Base-by-base conservation (phyloP, 2,329 filamentous ascomycete species). In the Seiridium unicorne region DNA sequence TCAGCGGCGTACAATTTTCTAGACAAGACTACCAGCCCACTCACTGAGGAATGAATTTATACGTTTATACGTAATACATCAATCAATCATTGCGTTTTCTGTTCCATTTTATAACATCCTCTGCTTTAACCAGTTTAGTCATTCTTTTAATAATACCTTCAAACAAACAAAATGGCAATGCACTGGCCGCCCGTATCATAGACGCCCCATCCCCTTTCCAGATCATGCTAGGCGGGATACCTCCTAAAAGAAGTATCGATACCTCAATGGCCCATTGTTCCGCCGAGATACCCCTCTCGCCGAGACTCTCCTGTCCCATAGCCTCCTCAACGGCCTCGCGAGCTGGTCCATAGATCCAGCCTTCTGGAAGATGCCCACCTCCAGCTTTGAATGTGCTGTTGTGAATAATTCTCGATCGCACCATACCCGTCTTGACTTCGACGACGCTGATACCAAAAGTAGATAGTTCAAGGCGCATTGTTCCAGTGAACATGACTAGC, bases 401-500 rank as follows among this genome's bases (percentile, higher is more conserved):
- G 3, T 40, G 8, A 38, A 58, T 53, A 18, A 58, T 51, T 18
- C 53, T 58, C n/a, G 57, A 51, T 13, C 40, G 48, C 11, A 58
- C 57, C 26, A 46, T 48, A 32, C 47, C 57, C 36, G 49, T 62
- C 44, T 59, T 60, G 55, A 62, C 58, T 44, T 62, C 61, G 49
- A 72, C 49, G 4, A 74, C 71, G 3, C 62, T 60, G 51, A 74
- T 61, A 18, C 66, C 65, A 38, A 73, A 69, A 2, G 72, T 69
- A 2, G 57, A 55, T 34, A 75, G 55, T 59, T 74, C 73, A 13
- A 73, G 57, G 9, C 72, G 70, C 38, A 73, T 61, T 9, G 68
- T 66, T 13, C 71, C 69, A 5, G 64, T 62, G 44, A 72, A 64
- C 55, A 64, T 66, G 5, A 63, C 62, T 5, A 69, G 11, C 6